These are phyloP conservation scores for Nitzschia inconspicua DNA, from an alignment of 108 stramenopile species.

Conservation along the genomic window DNA sequence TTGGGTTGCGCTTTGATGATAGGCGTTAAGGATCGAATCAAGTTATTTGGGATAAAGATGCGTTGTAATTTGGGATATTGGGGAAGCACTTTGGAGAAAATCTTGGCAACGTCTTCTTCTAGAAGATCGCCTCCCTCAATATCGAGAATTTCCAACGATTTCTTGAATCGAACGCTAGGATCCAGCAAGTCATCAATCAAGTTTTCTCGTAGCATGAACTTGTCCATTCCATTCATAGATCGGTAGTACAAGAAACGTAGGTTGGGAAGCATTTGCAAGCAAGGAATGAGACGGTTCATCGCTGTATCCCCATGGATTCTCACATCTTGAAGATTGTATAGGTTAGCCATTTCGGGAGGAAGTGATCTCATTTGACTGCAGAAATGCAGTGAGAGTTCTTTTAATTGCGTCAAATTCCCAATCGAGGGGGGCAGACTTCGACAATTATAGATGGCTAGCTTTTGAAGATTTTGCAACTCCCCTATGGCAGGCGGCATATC, in stretches of 20 bases:
- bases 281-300: background rate
- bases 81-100: background rate
- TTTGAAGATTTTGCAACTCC: background rate
- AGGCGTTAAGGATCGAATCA: background rate
- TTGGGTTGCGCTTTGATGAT: background rate
- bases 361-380: background rate
- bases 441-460: slow-evolving; percentile 6
- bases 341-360: background rate
- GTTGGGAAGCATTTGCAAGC: background rate
- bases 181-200: background rate
- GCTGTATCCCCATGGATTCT: background rate
- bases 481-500: slow-evolving; percentile 1
- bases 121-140: background rate
- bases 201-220: background rate
- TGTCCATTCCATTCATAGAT: background rate
- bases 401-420: background rate
- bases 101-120: background rate
- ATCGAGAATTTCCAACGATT: slow-evolving; percentile 5
- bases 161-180: background rate
- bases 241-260: slow-evolving; percentile 7
- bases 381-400: slow-evolving; percentile 13
- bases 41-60: slow-evolving; percentile 5
- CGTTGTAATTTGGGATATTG: slow-evolving; percentile 4
- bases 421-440: background rate
- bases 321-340: background rate